Percentiles rank a stretch among this genome's conserved stretches.
phyloP scores from a whole-genome alignment of 75 land plant genomes.

The Cryptomeria japonica region DNA sequence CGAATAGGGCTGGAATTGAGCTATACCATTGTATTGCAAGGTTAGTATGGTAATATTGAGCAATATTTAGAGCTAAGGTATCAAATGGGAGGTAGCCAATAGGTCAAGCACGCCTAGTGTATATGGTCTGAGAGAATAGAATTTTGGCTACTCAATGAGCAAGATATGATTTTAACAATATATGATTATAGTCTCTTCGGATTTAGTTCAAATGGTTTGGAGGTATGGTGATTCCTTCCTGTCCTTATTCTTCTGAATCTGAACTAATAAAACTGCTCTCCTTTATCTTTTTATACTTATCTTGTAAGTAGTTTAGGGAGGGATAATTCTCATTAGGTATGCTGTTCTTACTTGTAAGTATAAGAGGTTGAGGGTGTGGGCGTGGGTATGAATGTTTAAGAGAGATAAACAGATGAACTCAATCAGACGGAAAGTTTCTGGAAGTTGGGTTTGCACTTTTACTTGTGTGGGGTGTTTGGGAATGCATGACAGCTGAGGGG shows the following conservation, averaged over 20 bases:
- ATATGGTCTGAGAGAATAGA: background rate
- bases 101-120: background rate
- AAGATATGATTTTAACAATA: background rate
- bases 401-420: background rate
- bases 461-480: too few species aligned
- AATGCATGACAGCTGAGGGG: too few species aligned
- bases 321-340: background rate
- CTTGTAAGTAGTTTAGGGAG: background rate
- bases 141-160: background rate
- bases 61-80: background rate
- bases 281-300: background rate
- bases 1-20: background rate
- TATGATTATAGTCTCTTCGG: background rate
- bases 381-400: background rate
- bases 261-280: background rate
- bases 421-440: background rate
- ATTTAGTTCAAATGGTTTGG: background rate
- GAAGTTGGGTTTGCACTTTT: background rate
- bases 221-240: background rate
- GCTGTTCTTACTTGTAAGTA: slow-evolving; percentile 1
- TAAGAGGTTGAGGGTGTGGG: background rate
- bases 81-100: background rate
- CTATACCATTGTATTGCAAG: background rate
- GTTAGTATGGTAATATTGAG: background rate
- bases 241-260: background rate